These are phyloP conservation scores for Acacia confusa DNA, from an alignment of 306 rosid genomes.

Conservation along the genomic window DNA sequence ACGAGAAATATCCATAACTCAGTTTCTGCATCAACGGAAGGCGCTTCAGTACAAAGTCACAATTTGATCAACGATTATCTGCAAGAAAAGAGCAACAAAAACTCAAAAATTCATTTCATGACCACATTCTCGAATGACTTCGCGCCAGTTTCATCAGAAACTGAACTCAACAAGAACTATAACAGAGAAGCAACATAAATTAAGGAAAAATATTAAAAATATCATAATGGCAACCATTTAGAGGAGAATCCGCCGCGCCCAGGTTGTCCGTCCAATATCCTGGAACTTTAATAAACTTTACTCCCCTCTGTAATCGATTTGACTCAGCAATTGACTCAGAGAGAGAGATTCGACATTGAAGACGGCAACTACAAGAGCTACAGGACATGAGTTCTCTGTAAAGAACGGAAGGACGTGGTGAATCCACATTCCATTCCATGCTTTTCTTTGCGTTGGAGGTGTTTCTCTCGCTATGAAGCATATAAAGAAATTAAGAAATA, in stretches of 20 bases:
- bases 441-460: no score
- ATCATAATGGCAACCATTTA: conserved; percentile 59
- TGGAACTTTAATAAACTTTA: no score
- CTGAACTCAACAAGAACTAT: background rate
- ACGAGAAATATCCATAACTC: conserved; percentile 49
- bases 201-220: background rate
- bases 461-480: no score
- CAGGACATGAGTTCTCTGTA: no score
- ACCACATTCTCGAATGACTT: background rate
- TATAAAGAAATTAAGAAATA: no score
- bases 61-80: conserved; percentile 82
- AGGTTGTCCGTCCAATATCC: no score
- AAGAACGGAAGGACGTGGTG: no score
- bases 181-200: background rate
- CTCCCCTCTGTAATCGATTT: no score
- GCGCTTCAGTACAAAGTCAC: conserved; percentile 73
- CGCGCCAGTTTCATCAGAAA: conserved; percentile 6
- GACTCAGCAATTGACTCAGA: no score
- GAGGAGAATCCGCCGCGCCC: conserved; percentile 62
- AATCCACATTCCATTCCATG: no score
- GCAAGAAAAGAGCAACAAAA: background rate
- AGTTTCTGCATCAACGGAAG: conserved; percentile 68
- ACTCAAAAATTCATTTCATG: background rate
- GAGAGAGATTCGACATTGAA: no score
- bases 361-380: no score